Evolutionary conservation across 169 alveolate genomes (phyloP), one percentile per base, ranked within the genome.

Genomic region (Plasmodium coatneyi): DNA sequence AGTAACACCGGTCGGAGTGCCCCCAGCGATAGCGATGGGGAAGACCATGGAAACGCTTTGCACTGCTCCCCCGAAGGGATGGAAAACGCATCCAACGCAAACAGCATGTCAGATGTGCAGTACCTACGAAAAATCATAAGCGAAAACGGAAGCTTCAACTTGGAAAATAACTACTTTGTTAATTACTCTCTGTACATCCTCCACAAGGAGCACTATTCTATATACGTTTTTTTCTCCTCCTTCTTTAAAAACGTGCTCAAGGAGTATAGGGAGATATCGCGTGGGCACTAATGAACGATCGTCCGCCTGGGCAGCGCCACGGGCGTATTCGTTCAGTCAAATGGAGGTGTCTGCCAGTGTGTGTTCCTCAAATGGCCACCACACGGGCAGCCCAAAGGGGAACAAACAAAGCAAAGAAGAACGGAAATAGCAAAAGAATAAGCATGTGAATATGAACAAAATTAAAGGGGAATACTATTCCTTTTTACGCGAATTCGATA

Each of bases 191-290:
- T 84, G 56, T 76, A 84, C 43, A 84, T 84, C 39, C 84, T 84
- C 49, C 93, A 84, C 34, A 84, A 84, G 66, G 93, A 84, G 66
- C 83, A 84, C 80, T 84, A 84, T 84, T 84, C 93, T 22, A 84
- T 84, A 22, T 84, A 84, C 79, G 93, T 84, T 19, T 84, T 84
- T 76, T 84, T 84, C 22, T 84, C 93, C 12, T 72, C 93, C 12
- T 84, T 84, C 34, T 84, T 84, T 49, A 84, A 84, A 84, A 84
- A 84, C 60, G 93, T 76, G 28, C 70, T 86, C 32, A 86, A 86
- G 71, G 93, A 86, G 80, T 86, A 76, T 34, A 74, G 52, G 66
- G 93, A 86, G 43, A 72, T 86, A 30, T 49, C 84, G 43, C 78
- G 80, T 36, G 71, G 84, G 6, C 72, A 76, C 36, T 25, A 56